Base-by-base conservation (phyloP, 1,139 yeast genomes). In the Suhomyces panamericanus region DNA sequence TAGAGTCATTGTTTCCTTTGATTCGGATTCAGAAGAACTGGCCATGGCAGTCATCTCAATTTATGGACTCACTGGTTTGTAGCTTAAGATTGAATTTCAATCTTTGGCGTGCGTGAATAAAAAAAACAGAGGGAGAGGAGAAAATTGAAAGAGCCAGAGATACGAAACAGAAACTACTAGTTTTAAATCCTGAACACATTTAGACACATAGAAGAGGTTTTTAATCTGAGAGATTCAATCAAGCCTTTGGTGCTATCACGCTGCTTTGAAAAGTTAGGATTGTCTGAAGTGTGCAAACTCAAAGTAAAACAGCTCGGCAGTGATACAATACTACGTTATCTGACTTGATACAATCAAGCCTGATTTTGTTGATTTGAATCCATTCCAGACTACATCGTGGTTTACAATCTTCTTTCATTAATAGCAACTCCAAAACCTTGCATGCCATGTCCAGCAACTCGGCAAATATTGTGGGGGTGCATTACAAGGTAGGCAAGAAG, bases 401-500 rank as follows among this genome's bases (percentile, higher is more conserved):
- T 20, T 20, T 20, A 20, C 24, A 20, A 10, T 11, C 29, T 26
- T 12, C 29, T 26, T 26, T 26, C 29, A 26, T 26, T 12, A 26
- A 10, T 26, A 9, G 22, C 11, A 24, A 13, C 26, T 24, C 20
- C 24, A 34, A 5, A 22, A 16, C 11, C 10, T 34, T 34, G 36
- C 36, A 34, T 34, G 36, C 8, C 36, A 59, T 59, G 62, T 62
- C 69, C 3, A 66, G 64, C 44, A 52, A 66, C 49, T 60, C 70
- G 24, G 70, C 77, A 31, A 78, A 75, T 49, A 87, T 85, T 33
- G 91, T 86, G 40, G 95, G 95, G 1, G 73, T 86, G 52, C 93
- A 86, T 64, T 86, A 85, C 63, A 81, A 83, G 57, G 84, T 86
- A 42, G 93, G 93, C 39, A 86, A 85, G 64, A 86, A 86, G 64